Evolutionary conservation across 1,284 basidiomycete genomes (phyloP), one percentile per base, ranked within the genome.

Genomic region (Testicularia cyperi): DNA sequence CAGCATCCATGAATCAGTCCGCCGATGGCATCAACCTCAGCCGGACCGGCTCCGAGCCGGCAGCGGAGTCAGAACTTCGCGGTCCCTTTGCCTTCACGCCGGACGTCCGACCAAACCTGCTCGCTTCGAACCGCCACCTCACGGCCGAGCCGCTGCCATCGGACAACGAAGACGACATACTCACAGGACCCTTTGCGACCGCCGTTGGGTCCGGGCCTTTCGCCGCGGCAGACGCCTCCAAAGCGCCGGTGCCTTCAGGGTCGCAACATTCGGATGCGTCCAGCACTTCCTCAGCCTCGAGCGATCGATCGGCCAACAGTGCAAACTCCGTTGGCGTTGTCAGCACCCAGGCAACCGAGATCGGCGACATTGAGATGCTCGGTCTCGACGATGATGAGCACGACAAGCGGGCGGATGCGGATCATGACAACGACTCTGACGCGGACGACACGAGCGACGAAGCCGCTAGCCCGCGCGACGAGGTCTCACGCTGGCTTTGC

Each of bases 11-110:
- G n/a, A n/a, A n/a, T n/a, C n/a, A n/a, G n/a, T n/a, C n/a, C n/a
- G n/a, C n/a, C n/a, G n/a, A n/a, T n/a, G n/a, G n/a, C n/a, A n/a
- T n/a, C n/a, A n/a, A n/a, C n/a, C n/a, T n/a, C 32, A 43, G 44
- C 22, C 41, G 43, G 18, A 39, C 44, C 10, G 28, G 34, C 20
- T 43, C 52, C 9, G 39, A 45, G 26, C 15, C 44, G 24, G 43
- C 42, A 15, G 30, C n/a, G n/a, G n/a, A n/a, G n/a, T n/a, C n/a
- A n/a, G n/a, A n/a, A n/a, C n/a, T n/a, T n/a, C n/a, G 16, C 16
- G 69, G 69, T 5, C 69, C 69, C 3, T 71, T 71, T 31, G 69
- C 69, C 13, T 71, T 69, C 44, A 53, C 68, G n/a, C 60, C 69
- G 10, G 54, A 61, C 20, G 32, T 68, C 12, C 55, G 56, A 21